These are phyloP conservation scores for Ganoderma leucocontextum DNA, from an alignment of 1,284 basidiomycete species.

Conservation along the genomic window DNA sequence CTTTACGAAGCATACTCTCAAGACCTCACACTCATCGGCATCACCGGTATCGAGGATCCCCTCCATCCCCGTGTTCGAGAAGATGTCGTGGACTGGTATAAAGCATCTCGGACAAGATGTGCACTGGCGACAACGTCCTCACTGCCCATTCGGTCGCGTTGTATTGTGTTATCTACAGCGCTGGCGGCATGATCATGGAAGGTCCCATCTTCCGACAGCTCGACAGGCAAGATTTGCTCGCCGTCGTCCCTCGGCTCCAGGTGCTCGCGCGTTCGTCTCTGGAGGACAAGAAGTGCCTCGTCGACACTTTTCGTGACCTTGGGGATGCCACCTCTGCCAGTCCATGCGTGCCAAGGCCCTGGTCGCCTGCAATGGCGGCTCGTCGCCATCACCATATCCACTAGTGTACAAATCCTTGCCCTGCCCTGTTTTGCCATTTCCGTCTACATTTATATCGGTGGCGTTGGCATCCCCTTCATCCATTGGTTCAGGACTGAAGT, in stretches of 20 bases:
- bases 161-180: conserved; percentile 94
- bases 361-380: no score
- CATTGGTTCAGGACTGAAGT: no score
- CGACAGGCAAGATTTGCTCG: conserved; percentile 61
- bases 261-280: conserved; percentile 96
- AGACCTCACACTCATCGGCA: conserved; percentile 86
- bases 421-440: no score
- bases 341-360: no score
- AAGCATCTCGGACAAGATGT: conserved; percentile 99
- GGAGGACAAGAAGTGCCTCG: conserved; percentile 95
- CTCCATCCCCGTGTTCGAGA: conserved; percentile 89
- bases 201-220: conserved; percentile 83
- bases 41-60: conserved; percentile 96
- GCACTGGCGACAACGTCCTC: conserved; percentile 96
- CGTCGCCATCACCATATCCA: no score
- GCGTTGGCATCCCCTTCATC: no score
- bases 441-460: no score
- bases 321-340: conserved; percentile 63
- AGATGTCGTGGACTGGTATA: conserved; percentile 89
- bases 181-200: conserved; percentile 96
- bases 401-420: no score
- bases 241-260: conserved; percentile 75
- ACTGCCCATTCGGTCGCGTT: conserved; percentile 93
- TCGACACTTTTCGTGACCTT: conserved; percentile 86
- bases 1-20: conserved; percentile 76